Base-by-base conservation (phyloP, 257 asterid genomes). In the Solanum arcanum region DNA sequence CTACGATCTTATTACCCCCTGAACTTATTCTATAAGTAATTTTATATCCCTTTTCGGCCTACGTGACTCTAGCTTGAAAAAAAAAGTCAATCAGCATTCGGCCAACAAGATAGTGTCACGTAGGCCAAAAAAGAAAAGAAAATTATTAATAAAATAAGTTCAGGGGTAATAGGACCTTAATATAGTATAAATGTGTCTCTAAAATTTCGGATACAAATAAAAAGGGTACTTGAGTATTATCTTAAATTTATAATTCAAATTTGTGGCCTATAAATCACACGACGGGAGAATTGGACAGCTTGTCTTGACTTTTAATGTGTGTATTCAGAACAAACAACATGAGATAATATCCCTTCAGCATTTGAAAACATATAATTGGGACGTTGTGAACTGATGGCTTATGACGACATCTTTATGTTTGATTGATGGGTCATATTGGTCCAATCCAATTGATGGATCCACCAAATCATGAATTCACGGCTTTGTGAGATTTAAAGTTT, bases 301-400 rank as follows among this genome's bases (percentile, higher is more conserved):
- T 76, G 83, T 42, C 33, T n/a, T 25, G 6, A 20, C 49, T n/a
- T 52, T 52, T 52, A 16, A 9, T 52, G 62, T 18, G 49, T 76
- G 62, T 76, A 76, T 42, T 42, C 60, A 77, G 2, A 42, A 77
- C 60, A 77, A 77, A 42, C 83, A 42, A 77, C 62, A 77, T 77
- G 37, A 77, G 47, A 41, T 76, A 70, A 52, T 52, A 52, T 70
- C 77, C 37, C 62, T n/a, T 77, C n/a, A 42, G 9, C 60, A 7
- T n/a, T 77, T 77, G 18, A 42, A 25, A 25, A 18, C 62, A 52
- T 52, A 52, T 52, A 16, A 7, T 52, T 18, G 62, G 11, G 62
- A 52, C 62, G n/a, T 18, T 52, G 62, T 10, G n/a, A 52, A 52
- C n/a, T 18, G 62, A 52, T 52, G 62, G 62, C 62, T 52, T 52